Conservation (phyloP, 31 red algal genomes). For the Pterothamnion heteromorphum region DNA sequence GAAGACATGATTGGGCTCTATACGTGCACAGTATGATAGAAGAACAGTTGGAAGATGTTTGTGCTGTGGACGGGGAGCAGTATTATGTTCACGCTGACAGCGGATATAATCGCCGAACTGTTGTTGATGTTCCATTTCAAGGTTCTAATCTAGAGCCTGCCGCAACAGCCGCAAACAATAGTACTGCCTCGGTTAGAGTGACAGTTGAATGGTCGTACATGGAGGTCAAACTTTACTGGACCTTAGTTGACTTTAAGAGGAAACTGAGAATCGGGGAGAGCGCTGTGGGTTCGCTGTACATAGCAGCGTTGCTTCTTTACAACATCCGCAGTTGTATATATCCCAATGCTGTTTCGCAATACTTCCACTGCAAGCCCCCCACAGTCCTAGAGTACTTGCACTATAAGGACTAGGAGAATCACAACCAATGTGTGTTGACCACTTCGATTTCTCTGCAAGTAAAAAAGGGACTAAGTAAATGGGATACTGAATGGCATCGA, state of each 20-base stretch:
- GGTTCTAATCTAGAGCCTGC: background rate
- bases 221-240: slow-evolving; percentile 41
- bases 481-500: too few relatives aligned
- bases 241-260: slow-evolving; percentile 28
- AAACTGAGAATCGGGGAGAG: slow-evolving; percentile 37
- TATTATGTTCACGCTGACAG: slow-evolving; percentile 39
- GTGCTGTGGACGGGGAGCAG: slow-evolving; percentile 14
- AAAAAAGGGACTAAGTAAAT: too few relatives aligned
- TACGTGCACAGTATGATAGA: background rate
- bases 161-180: background rate
- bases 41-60: background rate
- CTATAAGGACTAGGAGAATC: too few relatives aligned
- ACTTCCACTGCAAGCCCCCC: too few relatives aligned
- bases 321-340: background rate
- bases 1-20: background rate
- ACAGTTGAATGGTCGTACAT: slow-evolving; percentile 32
- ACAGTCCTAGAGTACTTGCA: too few relatives aligned
- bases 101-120: background rate
- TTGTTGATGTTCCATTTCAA: background rate
- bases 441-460: too few relatives aligned
- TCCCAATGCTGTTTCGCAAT: too few relatives aligned
- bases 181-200: background rate
- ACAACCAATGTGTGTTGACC: too few relatives aligned
- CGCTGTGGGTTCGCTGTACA: background rate
- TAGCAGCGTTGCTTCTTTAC: background rate